These are phyloP conservation scores for Pythium rhizo-oryzae DNA, from an alignment of 352 stramenopile species.

Conservation along the genomic window DNA sequence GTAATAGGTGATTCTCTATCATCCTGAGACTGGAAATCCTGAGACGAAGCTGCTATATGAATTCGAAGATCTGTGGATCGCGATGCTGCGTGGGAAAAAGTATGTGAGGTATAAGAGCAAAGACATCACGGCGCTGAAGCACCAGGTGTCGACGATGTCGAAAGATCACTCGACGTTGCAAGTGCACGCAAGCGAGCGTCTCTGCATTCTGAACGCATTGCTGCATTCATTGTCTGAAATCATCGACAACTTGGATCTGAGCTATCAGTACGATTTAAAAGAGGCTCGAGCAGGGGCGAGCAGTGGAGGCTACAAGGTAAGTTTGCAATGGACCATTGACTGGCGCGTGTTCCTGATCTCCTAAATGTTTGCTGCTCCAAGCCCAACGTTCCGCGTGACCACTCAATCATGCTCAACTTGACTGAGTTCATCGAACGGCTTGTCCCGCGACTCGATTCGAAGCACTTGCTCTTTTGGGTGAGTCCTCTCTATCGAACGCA, in stretches of 20 bases:
- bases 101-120: constrained; percentile 28
- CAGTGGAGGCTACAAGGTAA: constrained; percentile 59
- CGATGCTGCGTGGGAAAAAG: constrained; percentile 35
- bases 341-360: background rate
- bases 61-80: constrained; percentile 76
- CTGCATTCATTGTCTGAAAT: constrained; percentile 50
- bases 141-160: constrained; percentile 1
- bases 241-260: constrained; percentile 61
- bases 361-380: constrained; percentile 19
- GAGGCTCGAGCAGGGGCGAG: constrained; percentile 40
- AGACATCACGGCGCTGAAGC: background rate
- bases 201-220: constrained; percentile 52
- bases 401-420: constrained; percentile 82
- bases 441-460: constrained; percentile 35
- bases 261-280: constrained; percentile 62
- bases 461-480: constrained; percentile 52
- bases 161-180: background rate
- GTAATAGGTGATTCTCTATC: constrained; percentile 56
- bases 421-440: constrained; percentile 74
- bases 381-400: constrained; percentile 68
- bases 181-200: constrained; percentile 26
- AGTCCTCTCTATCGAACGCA: background rate
- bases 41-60: constrained; percentile 80
- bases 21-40: constrained; percentile 71
- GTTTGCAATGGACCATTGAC: background rate